Evolutionary conservation across 257 asterid species (phyloP), one percentile per base, ranked within the genome.

Genomic region (Nicotiana attenuata): DNA sequence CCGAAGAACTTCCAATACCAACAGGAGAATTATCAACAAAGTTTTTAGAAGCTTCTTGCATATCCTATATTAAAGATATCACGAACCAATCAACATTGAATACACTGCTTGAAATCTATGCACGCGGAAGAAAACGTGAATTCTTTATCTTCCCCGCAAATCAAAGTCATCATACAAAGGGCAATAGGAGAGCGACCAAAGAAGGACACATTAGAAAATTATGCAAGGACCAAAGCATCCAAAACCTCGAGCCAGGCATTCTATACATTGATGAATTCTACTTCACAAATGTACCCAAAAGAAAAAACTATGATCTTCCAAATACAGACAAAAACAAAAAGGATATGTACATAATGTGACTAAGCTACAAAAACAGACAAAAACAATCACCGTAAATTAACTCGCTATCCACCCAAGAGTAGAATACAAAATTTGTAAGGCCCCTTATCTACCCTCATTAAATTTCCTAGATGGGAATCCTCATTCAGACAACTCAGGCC

Each of bases 31-130:
- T 89, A 52, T 84, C 83, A 55, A 78, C 85, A 10, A 84, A 80
- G 68, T 84, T 84, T 41, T 81, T 87, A 63, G 85, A 28, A 85
- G 87, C 83, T 84, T 84, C 92, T 65, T 80, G 78, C 66, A 84
- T 65, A 26, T 84, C 85, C 92, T 89, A 88, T 77, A 66, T 80
- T 60, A 15, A 77, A 81, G 60, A 14, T 14, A 71, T 45, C 35
- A 81, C 45, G 57, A 79, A 69, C 78, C 67, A 57, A 61, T 79
- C 75, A 19, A 26, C 56, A 66, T 24, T 55, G 29, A 55, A 17
- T 7, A 57, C 13, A n/a, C 38, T 71, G 59, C 50, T 22, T 13
- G 60, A 69, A 41, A 13, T 71, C 38, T 45, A 71, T 45, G 57
- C 61, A 52, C 0, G 9, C 5, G 55, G 53, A 2, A 71, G 60